Evolutionary conservation across 352 stramenopile genomes (phyloP).

Genomic region (Phytophthora boehmeriae): DNA sequence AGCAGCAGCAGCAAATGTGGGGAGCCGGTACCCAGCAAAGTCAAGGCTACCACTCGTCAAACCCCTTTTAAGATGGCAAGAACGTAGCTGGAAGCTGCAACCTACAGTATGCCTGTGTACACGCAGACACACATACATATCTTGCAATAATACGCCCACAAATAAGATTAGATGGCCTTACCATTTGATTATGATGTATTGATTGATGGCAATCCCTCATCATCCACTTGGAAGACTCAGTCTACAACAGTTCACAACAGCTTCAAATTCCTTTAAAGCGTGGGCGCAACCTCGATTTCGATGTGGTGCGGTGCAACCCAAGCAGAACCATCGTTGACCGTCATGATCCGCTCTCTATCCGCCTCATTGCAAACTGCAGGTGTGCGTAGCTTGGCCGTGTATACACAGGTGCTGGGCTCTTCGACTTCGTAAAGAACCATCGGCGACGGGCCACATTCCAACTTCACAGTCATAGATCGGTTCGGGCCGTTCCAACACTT

Average conservation of each 20-base stretch:
- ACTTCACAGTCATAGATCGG: conserved; percentile 74
- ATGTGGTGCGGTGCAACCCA: conserved; percentile 55
- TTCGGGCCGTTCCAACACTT: conserved; percentile 91
- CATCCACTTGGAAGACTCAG: background rate
- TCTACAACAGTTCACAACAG: conserved; percentile 3
- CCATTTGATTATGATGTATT: conserved; percentile 9
- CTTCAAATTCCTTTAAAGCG: conserved; percentile 33
- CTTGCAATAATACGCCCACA: conserved; percentile 14
- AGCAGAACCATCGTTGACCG: conserved; percentile 21
- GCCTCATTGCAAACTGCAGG: conserved; percentile 68
- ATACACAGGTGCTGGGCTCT: conserved; percentile 88
- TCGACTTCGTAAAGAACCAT: conserved; percentile 75
- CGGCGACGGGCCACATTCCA: conserved; percentile 71
- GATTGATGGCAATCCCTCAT: conserved; percentile 15
- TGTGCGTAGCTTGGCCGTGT: conserved; percentile 80
- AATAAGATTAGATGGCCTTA: conserved; percentile 8
- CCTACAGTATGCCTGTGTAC: background rate
- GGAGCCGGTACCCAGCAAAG: conserved; percentile 17
- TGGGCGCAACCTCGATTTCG: conserved; percentile 65
- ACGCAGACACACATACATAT: conserved; percentile 11
- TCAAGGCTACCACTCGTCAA: conserved; percentile 36
- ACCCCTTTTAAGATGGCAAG: conserved; percentile 25
- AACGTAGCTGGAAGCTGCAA: background rate
- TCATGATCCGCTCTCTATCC: conserved; percentile 45
- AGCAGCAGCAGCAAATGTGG: conserved; percentile 44